Evolutionary conservation across 164 flowering plant species (phyloP).

Genomic region (Vitis vinifera): DNA sequence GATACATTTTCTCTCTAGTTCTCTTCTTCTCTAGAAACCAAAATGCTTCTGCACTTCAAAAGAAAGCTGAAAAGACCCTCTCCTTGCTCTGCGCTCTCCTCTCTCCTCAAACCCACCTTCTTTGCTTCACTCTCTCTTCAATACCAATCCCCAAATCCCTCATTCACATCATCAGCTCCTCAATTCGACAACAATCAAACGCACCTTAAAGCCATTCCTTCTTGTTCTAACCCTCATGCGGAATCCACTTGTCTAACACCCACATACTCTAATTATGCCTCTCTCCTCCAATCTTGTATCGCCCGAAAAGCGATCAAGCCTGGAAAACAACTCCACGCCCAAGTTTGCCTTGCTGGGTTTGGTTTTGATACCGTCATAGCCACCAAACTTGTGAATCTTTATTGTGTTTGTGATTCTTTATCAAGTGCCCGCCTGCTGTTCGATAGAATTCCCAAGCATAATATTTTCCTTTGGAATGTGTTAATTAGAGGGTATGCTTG

Average conservation of each 20-base stretch:
- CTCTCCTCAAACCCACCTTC: conserved; percentile 6
- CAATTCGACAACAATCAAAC: not conserved
- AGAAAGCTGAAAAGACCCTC: conserved; percentile 10
- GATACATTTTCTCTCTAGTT: not conserved
- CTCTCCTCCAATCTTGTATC: conserved; percentile 41
- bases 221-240: not conserved
- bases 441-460: conserved; percentile 45
- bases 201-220: not conserved
- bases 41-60: conserved; percentile 5
- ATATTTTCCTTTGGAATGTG: conserved; percentile 53
- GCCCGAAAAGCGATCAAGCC: conserved; percentile 32
- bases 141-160: conserved; percentile 9
- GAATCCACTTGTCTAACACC: no score
- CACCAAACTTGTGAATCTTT: conserved; percentile 46
- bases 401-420: conserved; percentile 32
- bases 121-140: not conserved
- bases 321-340: conserved; percentile 55
- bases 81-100: conserved; percentile 1
- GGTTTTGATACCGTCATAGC: conserved; percentile 23
- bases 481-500: conserved; percentile 55
- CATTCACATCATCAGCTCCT: conserved; percentile 1
- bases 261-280: conserved; percentile 13
- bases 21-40: not conserved
- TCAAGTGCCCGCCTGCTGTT: conserved; percentile 41
- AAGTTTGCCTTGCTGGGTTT: conserved; percentile 23